A percentile compares a stretch with the other conserved stretches of the same genome.
Conservation (phyloP, 805 yeast genomes). For the Barnettozyma pratensis region DNA sequence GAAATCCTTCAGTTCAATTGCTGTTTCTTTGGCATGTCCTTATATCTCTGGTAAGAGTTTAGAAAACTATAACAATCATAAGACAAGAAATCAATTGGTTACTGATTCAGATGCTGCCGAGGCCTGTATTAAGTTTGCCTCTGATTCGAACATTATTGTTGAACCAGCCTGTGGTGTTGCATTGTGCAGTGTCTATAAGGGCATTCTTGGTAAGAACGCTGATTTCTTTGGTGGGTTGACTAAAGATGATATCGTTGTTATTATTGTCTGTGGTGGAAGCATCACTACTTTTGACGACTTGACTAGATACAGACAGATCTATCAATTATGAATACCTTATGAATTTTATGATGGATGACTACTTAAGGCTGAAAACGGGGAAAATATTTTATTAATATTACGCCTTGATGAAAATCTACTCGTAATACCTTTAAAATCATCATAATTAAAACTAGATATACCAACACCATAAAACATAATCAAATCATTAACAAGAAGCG, state of each 20-base stretch:
- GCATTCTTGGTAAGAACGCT: slow-evolving; percentile 26
- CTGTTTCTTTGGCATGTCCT: slow-evolving; percentile 60
- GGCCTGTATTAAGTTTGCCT: slow-evolving; percentile 46
- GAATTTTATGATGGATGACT: background rate
- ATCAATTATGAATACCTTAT: slow-evolving; percentile 4
- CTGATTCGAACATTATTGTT: slow-evolving; percentile 45
- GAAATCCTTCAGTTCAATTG: slow-evolving; percentile 45
- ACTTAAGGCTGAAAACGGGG: too few species aligned
- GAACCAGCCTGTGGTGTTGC: slow-evolving; percentile 79
- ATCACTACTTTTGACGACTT: slow-evolving; percentile 30
- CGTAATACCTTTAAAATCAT: too few species aligned
- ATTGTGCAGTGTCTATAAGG: slow-evolving; percentile 44
- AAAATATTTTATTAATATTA: too few species aligned
- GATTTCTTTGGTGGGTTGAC: slow-evolving; percentile 27
- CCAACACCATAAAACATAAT: background rate
- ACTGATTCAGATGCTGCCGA: slow-evolving; percentile 52
- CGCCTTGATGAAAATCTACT: too few species aligned
- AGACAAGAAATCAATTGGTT: slow-evolving; percentile 38
- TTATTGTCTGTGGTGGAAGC: slow-evolving; percentile 58
- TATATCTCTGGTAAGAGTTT: slow-evolving; percentile 48
- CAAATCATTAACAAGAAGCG: background rate
- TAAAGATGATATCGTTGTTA: slow-evolving; percentile 41
- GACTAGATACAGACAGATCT: slow-evolving; percentile 11
- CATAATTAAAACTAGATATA: too few species aligned
- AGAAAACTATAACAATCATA: slow-evolving; percentile 36